These are phyloP conservation scores for Saksenaea vasiformis DNA, from an alignment of 371 early-diverging fungal genomes.

Conservation along the genomic window DNA sequence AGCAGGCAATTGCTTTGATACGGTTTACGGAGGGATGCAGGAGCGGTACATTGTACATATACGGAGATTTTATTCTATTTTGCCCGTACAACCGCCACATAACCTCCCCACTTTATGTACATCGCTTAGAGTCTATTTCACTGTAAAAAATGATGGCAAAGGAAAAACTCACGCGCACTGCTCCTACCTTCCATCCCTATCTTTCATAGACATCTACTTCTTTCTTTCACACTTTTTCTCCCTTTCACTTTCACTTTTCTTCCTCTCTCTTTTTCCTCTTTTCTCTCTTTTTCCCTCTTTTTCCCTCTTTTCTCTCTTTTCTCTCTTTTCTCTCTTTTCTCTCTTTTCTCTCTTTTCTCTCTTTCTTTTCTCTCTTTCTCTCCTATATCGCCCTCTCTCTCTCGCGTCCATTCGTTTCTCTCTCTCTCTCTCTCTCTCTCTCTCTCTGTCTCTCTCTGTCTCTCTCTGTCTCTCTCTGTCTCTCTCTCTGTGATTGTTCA, in stretches of 20 bases:
- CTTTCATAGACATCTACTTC: too few species aligned
- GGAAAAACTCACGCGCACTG: not conserved
- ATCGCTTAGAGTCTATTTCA: not conserved
- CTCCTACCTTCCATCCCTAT: not conserved
- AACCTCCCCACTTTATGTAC: not conserved
- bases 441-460: not conserved
- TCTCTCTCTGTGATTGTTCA: too few species aligned
- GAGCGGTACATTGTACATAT: not conserved
- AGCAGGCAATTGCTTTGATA: not conserved
- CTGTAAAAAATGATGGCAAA: not conserved
- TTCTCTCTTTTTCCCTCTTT: not conserved
- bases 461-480: not conserved
- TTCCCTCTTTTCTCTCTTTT: not conserved
- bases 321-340: not conserved
- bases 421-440: not conserved
- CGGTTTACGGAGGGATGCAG: slow-evolving; percentile 1
- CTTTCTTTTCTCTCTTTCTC: not conserved
- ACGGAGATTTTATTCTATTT: slow-evolving; percentile 2
- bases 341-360: not conserved
- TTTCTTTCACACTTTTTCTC: not conserved
- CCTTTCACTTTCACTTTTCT: not conserved
- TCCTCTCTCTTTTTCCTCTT: not conserved
- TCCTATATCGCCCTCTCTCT: not conserved
- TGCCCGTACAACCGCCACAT: not conserved
- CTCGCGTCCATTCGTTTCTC: too few species aligned